Evolutionary conservation across 371 early-diverging fungal species (phyloP).

Genomic region (Cokeromyces recurvatus): DNA sequence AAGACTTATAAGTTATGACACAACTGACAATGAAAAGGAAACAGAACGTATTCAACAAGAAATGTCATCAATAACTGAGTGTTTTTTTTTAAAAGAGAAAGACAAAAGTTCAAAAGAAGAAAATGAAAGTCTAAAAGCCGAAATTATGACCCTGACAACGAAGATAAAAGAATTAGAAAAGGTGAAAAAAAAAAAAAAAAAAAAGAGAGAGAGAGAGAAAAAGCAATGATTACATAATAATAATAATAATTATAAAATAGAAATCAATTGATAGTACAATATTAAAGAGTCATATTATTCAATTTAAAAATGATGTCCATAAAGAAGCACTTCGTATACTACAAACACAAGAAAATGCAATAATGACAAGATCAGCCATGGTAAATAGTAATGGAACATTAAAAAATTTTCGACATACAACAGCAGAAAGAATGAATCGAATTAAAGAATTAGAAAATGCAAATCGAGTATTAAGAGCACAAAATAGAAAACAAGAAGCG

Average conservation of each 20-base stretch:
- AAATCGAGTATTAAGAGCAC: conserved; percentile 38
- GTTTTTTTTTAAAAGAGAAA: conserved; percentile 35
- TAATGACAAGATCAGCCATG: conserved; percentile 22
- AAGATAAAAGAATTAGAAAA: conserved; percentile 65
- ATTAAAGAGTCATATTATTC: conserved; percentile 71
- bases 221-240: too few relatives aligned
- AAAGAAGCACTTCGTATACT: conserved; percentile 54
- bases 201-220: too few relatives aligned
- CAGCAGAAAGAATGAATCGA: conserved; percentile 13
- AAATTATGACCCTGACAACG: conserved; percentile 56
- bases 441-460: conserved; percentile 57
- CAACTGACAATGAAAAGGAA: conserved; percentile 7
- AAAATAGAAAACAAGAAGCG: conserved; percentile 49
- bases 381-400: neutral
- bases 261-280: conserved; percentile 70
- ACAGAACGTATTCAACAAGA: conserved; percentile 11
- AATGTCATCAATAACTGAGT: conserved; percentile 42
- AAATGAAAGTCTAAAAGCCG: conserved; percentile 64
- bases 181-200: conserved; percentile 22
- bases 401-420: conserved; percentile 1
- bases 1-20: conserved; percentile 6
- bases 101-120: conserved; percentile 33
- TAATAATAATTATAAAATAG: conserved; percentile 14
- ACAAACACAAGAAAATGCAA: conserved; percentile 34
- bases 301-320: conserved; percentile 74